Evolutionary conservation across 2,329 filamentous ascomycete genomes (phyloP).

Genomic region (Aspergillus brasiliensis): DNA sequence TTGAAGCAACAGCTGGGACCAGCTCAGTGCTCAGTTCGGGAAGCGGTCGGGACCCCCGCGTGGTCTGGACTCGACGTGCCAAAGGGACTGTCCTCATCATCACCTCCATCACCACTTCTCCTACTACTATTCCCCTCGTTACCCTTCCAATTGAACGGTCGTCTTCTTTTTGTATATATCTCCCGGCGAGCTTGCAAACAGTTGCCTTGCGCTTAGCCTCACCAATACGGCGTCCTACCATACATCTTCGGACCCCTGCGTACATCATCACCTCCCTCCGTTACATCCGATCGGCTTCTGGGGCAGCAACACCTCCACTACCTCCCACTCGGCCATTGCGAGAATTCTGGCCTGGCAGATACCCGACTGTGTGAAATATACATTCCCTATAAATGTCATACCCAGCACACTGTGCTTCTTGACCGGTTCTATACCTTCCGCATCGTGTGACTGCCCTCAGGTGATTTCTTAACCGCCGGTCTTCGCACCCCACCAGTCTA

Average conservation of each 20-base stretch:
- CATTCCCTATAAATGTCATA: slow-evolving; percentile 17
- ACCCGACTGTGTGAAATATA: background rate
- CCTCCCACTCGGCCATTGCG: background rate
- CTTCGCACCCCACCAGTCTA: background rate
- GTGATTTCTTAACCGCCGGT: slow-evolving; percentile 1
- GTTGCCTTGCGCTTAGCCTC: background rate
- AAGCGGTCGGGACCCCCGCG: slow-evolving; percentile 21
- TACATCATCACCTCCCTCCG: background rate
- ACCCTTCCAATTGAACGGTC: background rate
- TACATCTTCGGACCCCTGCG: background rate
- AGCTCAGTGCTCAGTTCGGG: slow-evolving; percentile 16
- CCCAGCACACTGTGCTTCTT: slow-evolving; percentile 11
- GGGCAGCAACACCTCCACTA: background rate
- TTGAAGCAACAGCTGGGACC: slow-evolving; percentile 8
- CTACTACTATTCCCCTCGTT: background rate
- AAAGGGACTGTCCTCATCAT: background rate
- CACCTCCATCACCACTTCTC: background rate
- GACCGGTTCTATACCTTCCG: slow-evolving; percentile 5
- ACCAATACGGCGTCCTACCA: background rate
- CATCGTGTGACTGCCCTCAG: slow-evolving; percentile 9
- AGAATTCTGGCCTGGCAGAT: background rate
- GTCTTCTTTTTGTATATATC: background rate
- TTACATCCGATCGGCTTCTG: background rate
- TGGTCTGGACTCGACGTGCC: slow-evolving; percentile 5
- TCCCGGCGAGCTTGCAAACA: background rate